These are phyloP conservation scores for Astrocystis sublimbata DNA, from an alignment of 495 filamentous ascomycete genomes.

Conservation along the genomic window DNA sequence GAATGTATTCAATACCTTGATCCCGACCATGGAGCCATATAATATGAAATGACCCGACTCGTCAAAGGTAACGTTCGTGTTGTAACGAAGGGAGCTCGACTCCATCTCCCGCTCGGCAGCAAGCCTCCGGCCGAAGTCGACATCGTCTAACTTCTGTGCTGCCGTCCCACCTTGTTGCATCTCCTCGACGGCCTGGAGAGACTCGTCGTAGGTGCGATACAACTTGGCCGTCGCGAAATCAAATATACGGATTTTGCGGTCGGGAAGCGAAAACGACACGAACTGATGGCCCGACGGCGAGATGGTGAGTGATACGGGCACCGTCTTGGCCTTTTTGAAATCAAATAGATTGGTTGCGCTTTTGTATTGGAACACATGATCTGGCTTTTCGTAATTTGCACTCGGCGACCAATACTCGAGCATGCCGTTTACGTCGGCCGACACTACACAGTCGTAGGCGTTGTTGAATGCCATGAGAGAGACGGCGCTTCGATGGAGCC, in stretches of 20 bases:
- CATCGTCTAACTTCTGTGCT: constrained; percentile 72
- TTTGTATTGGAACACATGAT: constrained; percentile 88
- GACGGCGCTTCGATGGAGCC: constrained; percentile 76
- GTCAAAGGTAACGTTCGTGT: constrained; percentile 87
- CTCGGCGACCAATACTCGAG: constrained; percentile 92
- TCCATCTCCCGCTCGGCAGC: constrained; percentile 88
- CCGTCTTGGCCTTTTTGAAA: constrained; percentile 92
- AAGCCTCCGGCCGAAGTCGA: constrained; percentile 89
- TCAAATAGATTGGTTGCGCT: constrained; percentile 92
- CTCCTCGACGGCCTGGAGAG: constrained; percentile 76
- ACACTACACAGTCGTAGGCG: constrained; percentile 83
- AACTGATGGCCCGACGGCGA: constrained; percentile 84
- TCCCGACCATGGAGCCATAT: constrained; percentile 87
- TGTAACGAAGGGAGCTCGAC: constrained; percentile 59
- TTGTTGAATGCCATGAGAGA: constrained; percentile 87
- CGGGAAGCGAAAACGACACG: constrained; percentile 88
- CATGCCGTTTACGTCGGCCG: constrained; percentile 89
- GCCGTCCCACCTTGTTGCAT: constrained; percentile 94
- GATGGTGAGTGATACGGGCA: constrained; percentile 80
- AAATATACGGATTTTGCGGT: constrained; percentile 88
- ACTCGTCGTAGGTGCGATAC: constrained; percentile 92
- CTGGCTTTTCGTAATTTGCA: constrained; percentile 82
- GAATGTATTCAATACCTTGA: constrained; percentile 92
- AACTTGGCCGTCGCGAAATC: constrained; percentile 88
- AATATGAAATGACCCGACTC: constrained; percentile 94